Evolutionary conservation across 2,329 filamentous ascomycete species (phyloP), one percentile per base, ranked within the genome.

Genomic region (Neurospora sp.): DNA sequence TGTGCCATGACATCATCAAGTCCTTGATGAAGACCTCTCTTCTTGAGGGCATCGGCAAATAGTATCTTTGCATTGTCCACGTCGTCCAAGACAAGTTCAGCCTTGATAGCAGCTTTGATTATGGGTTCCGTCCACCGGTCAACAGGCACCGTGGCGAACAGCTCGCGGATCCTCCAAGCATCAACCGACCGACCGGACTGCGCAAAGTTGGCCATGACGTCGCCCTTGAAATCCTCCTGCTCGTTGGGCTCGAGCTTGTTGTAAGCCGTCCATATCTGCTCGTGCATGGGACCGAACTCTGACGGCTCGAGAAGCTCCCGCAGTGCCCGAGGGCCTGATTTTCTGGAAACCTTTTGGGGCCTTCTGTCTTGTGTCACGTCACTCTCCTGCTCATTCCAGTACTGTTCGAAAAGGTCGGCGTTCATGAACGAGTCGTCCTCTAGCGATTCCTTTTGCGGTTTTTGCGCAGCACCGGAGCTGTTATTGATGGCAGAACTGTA

Each of bases 181-280:
- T 86, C 83, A 3, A 82, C 76, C 9, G 80, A 73, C n/a, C 81
- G 80, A 5, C 75, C 76, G 3, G 84, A 85, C 17, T 74, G 78
- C 6, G 82, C 78, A 10, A 87, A 79, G 66, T 83, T 82, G 1
- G 77, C 69, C 1, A 86, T 72, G 23, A 86, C 78, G 2, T 74
- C 67, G 2, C 73, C 76, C 2, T 77, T 77, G 13, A 81, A 72
- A 3, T 74, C 73, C 4, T 70, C 66, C 66, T 78, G 75, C 58
- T 80, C 75, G 2, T 75, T 70, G 4, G 76, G 75, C 19, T 80
- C 76, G 17, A 86, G 76, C 7, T 77, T 75, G 38, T 72, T 76
- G 72, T 83, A 87, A 15, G 81, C 72, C 17, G 79, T 75, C 83
- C 84, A 87, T 19, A 83, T 78, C 33, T 80, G 77, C 38, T 82